Evolutionary conservation across 1,284 basidiomycete species (phyloP), one percentile per base, ranked within the genome.

Genomic region (Phylloporus gajari): DNA sequence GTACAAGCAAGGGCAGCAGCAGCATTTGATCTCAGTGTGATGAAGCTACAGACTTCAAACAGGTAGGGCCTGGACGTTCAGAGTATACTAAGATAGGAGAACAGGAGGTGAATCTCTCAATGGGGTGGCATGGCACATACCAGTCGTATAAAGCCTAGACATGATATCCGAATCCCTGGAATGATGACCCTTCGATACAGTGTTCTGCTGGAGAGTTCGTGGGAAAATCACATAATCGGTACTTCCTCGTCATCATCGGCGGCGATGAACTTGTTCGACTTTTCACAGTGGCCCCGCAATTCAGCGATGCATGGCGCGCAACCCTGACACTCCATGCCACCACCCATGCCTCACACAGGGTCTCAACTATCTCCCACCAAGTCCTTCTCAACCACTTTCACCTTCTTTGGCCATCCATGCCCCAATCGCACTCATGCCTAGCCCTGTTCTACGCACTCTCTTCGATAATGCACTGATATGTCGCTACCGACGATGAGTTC

Each of bases 371-470:
- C 91, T 97, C 25, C 94, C 94, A 9, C 83, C 88, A 25, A 77
- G 83, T 19, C 78, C 86, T 32, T 82, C 84, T 15, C 87, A 89
- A 38, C 88, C 88, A 15, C 79, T 81, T 1, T 84, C 87, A 3
- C 93, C 93, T 1, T 90, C 91, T 30, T 89, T 91, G 11, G 92
- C 91, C 0, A 95, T 97, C 75, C 95, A 98, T 80, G 97, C 96
- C 1, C 97, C 97, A 0, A 86, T 97, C 77, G 90, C 96, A 2
- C 88, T 99, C 66, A 88, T 97, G 75, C 97, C 97, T 1, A 91
- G 95, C 0, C 96, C 97, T 0, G 92, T 98, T 75, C 97, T 97
- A 0, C 88, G 92, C 25, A 68, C 80, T 2, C 86, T 95, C 19
- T 98, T 97, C 80, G 78, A 89, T 3, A 87, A 88, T n/a, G 95